Evolutionary conservation across 2,329 filamentous ascomycete species (phyloP), one percentile per base, ranked within the genome.

Genomic region (Aspergillus unguis): DNA sequence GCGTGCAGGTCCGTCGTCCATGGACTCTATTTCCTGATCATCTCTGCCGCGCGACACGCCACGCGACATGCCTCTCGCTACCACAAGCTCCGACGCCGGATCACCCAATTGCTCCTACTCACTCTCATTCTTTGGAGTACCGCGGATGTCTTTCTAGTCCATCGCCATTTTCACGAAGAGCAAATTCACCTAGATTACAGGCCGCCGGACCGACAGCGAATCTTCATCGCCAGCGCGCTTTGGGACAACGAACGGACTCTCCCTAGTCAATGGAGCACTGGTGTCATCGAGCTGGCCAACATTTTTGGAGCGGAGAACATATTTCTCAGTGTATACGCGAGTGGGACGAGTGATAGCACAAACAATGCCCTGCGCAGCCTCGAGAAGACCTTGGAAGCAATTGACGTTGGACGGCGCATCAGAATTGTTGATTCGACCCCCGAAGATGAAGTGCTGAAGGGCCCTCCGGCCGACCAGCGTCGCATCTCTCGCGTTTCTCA

Each of bases 171-270:
- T 9, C 17, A 40, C 8, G 31, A 40, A 36, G 49, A 52, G 28
- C 43, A 46, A 33, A 36, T 35, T 26, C 43, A 47, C 6, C 31
- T 42, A 36, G 49, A 52, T 35, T 52, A 47, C 17, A 49, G 40
- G 31, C 50, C 44, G 5, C 32, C 44, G 10, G 37, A 37, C 17
- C 44, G 50, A 62, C 47, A 68, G 48, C 62, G 66, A 3, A 79
- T 90, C 56, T 90, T 83, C 71, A 87, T 90, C 55, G 82, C 85
- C 4, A 82, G 81, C 55, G 82, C 86, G 64, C 85, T 87, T 63
- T 88, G 85, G 78, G 88, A 87, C 62, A 82, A 82, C 57, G 86
- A 80, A 54, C 65, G 67, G 1, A 73, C 88, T 26, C 75, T 90
- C 2, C 77, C 80, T 6, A 73, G 74, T 4, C 78, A 85, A 60